These are phyloP conservation scores for Paracorniculantispora psalliotae DNA, from an alignment of 2,329 filamentous ascomycete genomes.

Conservation along the genomic window DNA sequence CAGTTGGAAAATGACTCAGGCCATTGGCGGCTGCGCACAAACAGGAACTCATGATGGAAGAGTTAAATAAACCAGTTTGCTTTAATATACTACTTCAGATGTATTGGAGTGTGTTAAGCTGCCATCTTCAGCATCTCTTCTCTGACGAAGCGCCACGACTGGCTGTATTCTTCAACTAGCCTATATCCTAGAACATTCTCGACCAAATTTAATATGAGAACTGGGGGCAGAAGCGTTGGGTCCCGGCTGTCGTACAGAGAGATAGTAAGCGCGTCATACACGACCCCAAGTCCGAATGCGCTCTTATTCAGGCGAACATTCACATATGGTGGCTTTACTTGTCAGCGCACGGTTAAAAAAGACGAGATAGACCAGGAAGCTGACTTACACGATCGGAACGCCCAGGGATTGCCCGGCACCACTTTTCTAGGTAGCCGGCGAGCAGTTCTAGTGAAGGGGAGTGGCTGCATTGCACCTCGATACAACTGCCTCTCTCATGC, in stretches of 20 bases:
- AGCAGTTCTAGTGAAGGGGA: constrained; percentile 40
- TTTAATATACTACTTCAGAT: too few relatives aligned
- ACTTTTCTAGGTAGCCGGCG: constrained; percentile 41
- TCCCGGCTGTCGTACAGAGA: constrained; percentile 27
- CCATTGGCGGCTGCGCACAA: not conserved
- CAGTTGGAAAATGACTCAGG: not conserved
- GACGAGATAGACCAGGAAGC: constrained; percentile 12
- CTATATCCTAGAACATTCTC: constrained; percentile 44
- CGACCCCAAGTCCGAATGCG: constrained; percentile 38
- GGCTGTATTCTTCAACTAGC: constrained; percentile 19
- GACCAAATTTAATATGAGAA: constrained; percentile 40
- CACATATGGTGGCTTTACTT: constrained; percentile 36
- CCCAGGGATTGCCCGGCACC: constrained; percentile 32
- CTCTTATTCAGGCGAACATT: constrained; percentile 39
- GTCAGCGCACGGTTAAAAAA: not conserved
- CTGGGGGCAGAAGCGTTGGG: constrained; percentile 33
- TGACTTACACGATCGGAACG: constrained; percentile 11
- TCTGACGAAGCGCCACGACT: constrained; percentile 24
- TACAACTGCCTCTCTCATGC: constrained; percentile 23
- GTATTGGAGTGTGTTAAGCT: not conserved
- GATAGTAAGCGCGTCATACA: constrained; percentile 40
- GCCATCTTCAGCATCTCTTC: constrained; percentile 27
- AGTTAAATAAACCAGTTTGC: not conserved
- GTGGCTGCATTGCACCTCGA: constrained; percentile 45
- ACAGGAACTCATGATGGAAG: not conserved